Base-by-base conservation (phyloP, 2,329 filamentous ascomycete species). In the Parafenestella ontariensis region DNA sequence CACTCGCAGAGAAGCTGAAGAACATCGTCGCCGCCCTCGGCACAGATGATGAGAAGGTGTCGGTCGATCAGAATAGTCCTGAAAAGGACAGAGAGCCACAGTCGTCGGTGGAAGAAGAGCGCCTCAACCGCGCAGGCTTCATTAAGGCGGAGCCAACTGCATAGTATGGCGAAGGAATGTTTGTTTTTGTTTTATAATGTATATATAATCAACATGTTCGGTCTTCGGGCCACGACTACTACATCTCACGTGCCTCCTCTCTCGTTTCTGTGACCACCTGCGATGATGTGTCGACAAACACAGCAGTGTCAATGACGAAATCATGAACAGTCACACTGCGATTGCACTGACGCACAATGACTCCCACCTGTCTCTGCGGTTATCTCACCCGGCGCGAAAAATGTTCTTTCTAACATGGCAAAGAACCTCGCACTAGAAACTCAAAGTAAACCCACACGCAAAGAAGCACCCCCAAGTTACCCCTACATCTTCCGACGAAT, bases 401-500 rank as follows among this genome's bases (percentile, higher is more conserved):
- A 34, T 15, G 15, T 4, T 34, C 15, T 21, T 11, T 21, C 20
- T 11, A 39, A 10, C 20, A 39, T 39, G 36, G 17, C 36, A 39
- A 11, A 39, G 17, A 21, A 39, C 1, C 31, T n/a, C 31, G 15
- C 17, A 39, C 3, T 11, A 23, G 18, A 6, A 23, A 4, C 36
- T 39, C 8, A 11, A 11, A 21, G 10, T 39, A 20, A 23, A 21
- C 13, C 7, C 11, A 23, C 18, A n/a, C 18, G 13, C 33, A 46
- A 17, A 39, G 33, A 18, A 6, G 15, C 23, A 13, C 26, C 15
- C 3, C 17, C 33, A 23, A 11, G 26, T 4, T 59, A 61, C 43
- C 49, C 64, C 7, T 62, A 63, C 11, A 52, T 60, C 20, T 58
- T 64, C 21, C 54, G 48, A 28, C 61, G 63, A 21, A 33, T 43